A percentile compares a stretch with the other conserved stretches of the same genome.
Conservation (phyloP, 768 basidiomycete species). For the Agaricus subrufescens region DNA sequence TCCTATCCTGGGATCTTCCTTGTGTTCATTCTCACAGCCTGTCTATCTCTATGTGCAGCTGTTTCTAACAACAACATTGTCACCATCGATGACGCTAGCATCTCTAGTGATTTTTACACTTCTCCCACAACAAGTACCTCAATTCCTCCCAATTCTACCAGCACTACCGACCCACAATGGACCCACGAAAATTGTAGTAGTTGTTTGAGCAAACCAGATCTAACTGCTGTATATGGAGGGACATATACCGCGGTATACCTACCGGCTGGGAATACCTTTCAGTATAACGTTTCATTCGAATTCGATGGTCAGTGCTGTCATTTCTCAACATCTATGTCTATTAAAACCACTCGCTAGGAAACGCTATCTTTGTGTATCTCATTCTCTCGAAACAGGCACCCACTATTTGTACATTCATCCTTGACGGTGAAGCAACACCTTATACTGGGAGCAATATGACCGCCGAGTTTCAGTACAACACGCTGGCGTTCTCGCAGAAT, state of each 20-base stretch:
- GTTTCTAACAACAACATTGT: neutral
- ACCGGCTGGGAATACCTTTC: neutral
- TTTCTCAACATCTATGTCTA: neutral
- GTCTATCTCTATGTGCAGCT: neutral
- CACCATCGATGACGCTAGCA: neutral
- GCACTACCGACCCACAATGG: conserved; percentile 15
- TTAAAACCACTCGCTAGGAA: conserved; percentile 19
- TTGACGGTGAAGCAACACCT: conserved; percentile 11
- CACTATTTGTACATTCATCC: conserved; percentile 18
- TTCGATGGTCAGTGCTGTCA: neutral
- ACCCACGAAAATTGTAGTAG: conserved; percentile 17
- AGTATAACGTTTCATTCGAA: neutral
- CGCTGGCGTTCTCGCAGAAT: conserved; percentile 16
- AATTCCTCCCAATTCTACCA: neutral
- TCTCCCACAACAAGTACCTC: neutral
- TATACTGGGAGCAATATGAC: neutral
- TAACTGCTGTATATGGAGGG: conserved; percentile 15
- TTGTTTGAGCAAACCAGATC: conserved; percentile 21
- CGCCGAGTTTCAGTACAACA: conserved; percentile 15
- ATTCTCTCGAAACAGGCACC: conserved; percentile 29
- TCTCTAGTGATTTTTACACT: neutral
- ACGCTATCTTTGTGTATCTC: conserved; percentile 32
- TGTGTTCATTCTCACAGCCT: neutral
- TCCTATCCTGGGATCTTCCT: neutral
- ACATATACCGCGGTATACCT: conserved; percentile 23